Evolutionary conservation across 345 rosid genomes (phyloP), one percentile per base, ranked within the genome.

Genomic region (Eutrema heterophyllum): DNA sequence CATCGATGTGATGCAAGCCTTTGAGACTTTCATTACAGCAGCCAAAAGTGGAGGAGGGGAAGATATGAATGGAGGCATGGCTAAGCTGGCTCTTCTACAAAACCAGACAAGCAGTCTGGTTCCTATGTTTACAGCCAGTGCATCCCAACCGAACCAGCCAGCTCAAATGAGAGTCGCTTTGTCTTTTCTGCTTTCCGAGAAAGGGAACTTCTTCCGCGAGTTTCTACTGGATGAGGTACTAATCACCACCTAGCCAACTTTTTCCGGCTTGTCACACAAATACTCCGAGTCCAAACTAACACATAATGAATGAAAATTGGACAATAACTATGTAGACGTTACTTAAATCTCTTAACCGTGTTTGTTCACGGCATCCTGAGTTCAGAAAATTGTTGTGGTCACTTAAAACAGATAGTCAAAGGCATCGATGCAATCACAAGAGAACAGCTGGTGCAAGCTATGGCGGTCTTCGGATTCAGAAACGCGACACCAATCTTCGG

Each of bases 21-120:
- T 93, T 73, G 98, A 93, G 83, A 88, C 72, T 79, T 93, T 93
- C 83, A 91, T 91, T 50, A 84, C 89, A 59, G 97, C 95, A 60
- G 98, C 97, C 71, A 94, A 89, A 89, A 91, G 98, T 85, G 98
- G 98, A 36, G 97, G 97, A 38, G 98, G 98, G 68, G 96, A 89
- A 82, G 75, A 71, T 65, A 62, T 94, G 88, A 94, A 84, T 51
- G 97, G 97, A 65, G 75, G 84, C 64, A 94, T 94, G 98, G 97
- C 95, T n/a, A 97, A 83, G 75, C 84, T 94, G 21, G 98, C 97
- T 64, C 71, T 89, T 74, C 9, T 89, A 63, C 88, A 80, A 75
- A 81, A 41, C 73, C 87, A 79, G 76, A 72, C 78, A 24, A 71
- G 55, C 71, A 59, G 63, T 36, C 36, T 63, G 16, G 27, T 68